phyloP scores from a whole-genome alignment of 257 asterid species.

The Thymus mandschuricus region DNA sequence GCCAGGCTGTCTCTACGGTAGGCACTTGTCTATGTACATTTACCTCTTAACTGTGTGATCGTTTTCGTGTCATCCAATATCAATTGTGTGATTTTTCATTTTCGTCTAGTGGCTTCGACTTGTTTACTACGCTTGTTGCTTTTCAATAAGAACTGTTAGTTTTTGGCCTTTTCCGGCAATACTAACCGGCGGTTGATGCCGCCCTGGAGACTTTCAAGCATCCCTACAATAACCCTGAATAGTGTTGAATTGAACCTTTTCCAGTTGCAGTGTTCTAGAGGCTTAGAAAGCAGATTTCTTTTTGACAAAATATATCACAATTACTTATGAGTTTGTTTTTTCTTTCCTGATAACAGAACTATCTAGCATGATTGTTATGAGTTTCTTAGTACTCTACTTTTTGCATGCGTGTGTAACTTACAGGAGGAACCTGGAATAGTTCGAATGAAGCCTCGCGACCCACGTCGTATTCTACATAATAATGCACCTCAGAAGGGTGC shows the following conservation, averaged over 20 bases:
- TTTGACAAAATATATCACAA: background rate
- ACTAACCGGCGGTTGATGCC: slow-evolving; percentile 18
- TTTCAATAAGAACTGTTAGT: slow-evolving; percentile 3
- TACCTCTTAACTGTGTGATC: background rate
- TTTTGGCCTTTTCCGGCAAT: background rate
- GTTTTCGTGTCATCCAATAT: slow-evolving; percentile 13
- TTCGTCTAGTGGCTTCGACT: slow-evolving; percentile 1
- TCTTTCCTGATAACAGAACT: background rate
- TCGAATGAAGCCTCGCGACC: slow-evolving; percentile 97
- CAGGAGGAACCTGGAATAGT: slow-evolving; percentile 83
- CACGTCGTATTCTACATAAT: slow-evolving; percentile 83
- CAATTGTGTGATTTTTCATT: background rate
- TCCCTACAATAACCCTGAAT: slow-evolving; percentile 9
- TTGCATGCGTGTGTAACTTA: slow-evolving; percentile 29
- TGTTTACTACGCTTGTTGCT: slow-evolving; percentile 2
- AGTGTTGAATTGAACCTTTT: slow-evolving; percentile 15
- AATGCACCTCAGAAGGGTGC: slow-evolving; percentile 50
- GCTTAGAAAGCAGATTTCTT: background rate
- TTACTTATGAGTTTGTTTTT: background rate
- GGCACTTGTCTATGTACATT: slow-evolving; percentile 33
- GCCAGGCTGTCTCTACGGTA: slow-evolving; percentile 57
- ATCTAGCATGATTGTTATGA: slow-evolving; percentile 5
- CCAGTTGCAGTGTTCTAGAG: slow-evolving; percentile 19
- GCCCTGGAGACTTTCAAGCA: background rate
- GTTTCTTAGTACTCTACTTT: slow-evolving; percentile 20